Conservation (phyloP, 2,329 filamentous ascomycete species). For the Amesomyces nigricolor region DNA sequence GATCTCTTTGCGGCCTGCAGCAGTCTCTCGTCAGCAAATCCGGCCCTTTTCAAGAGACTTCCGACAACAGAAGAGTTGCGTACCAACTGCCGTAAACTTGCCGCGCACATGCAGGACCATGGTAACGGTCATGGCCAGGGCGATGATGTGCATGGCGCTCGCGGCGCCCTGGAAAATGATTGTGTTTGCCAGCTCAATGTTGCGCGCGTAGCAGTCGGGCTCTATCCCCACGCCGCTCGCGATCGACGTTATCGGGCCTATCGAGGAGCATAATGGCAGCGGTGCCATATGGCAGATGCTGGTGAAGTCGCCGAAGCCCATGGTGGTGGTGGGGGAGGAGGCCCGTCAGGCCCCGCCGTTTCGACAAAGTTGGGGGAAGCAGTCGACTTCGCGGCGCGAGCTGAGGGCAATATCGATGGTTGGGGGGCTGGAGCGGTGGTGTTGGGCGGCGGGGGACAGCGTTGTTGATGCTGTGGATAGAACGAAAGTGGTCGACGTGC, state of each 20-base stretch:
- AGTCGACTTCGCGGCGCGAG: neutral
- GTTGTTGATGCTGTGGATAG: too few species aligned
- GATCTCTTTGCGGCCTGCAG: constrained; percentile 57
- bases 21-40: constrained; percentile 13
- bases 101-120: constrained; percentile 97
- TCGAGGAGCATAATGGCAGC: constrained; percentile 78
- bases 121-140: constrained; percentile 85
- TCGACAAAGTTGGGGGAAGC: neutral
- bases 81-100: constrained; percentile 97
- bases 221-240: constrained; percentile 71
- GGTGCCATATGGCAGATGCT: constrained; percentile 78
- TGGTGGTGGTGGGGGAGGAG: constrained; percentile 18
- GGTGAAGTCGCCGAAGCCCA: constrained; percentile 87
- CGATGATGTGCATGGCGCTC: constrained; percentile 85
- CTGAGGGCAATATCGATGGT: neutral
- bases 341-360: constrained; percentile 10
- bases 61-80: constrained; percentile 30
- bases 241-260: constrained; percentile 68
- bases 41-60: neutral
- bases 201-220: constrained; percentile 85
- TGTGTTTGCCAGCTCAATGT: constrained; percentile 94
- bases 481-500: too few species aligned
- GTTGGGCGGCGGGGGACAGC: too few species aligned
- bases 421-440: neutral
- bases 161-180: constrained; percentile 95